A percentile compares a stretch with the other conserved stretches of the same genome.
Conservation (phyloP, 495 filamentous ascomycete genomes). For the Tetracladium marchalianum region DNA sequence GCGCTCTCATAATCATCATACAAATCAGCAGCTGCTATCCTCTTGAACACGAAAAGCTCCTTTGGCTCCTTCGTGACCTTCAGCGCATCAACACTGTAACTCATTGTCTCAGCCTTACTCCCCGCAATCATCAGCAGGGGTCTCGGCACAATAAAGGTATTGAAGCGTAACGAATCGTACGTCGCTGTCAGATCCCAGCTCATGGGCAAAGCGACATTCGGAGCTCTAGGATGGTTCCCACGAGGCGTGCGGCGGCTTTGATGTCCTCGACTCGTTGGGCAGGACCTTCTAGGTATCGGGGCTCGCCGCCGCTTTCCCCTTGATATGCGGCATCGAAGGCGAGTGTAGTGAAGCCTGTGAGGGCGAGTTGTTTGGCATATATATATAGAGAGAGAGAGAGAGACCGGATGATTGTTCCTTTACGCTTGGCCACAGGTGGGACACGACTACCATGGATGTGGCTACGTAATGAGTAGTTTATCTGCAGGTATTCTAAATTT, state of each 20-base stretch:
- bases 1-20: constrained; percentile 16
- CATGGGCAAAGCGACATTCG: neutral
- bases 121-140: constrained; percentile 32
- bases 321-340: constrained; percentile 32
- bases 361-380: constrained; percentile 24
- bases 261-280: constrained; percentile 29
- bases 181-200: no score
- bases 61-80: constrained; percentile 25
- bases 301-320: constrained; percentile 27
- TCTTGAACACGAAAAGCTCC: constrained; percentile 27
- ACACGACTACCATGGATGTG: no score
- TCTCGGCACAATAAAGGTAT: constrained; percentile 19
- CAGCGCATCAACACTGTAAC: constrained; percentile 25
- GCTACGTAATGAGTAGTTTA: no score
- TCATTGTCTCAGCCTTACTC: constrained; percentile 20
- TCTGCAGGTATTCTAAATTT: no score
- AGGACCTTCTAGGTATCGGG: constrained; percentile 31
- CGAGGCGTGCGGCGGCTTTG: neutral
- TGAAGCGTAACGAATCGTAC: constrained; percentile 24
- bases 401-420: no score
- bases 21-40: constrained; percentile 22
- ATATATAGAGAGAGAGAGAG: no score
- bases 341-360: constrained; percentile 25
- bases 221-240: neutral
- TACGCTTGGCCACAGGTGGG: no score